Evolutionary conservation across 768 basidiomycete genomes (phyloP), one percentile per base, ranked within the genome.

Genomic region (Trametes gibbosa): DNA sequence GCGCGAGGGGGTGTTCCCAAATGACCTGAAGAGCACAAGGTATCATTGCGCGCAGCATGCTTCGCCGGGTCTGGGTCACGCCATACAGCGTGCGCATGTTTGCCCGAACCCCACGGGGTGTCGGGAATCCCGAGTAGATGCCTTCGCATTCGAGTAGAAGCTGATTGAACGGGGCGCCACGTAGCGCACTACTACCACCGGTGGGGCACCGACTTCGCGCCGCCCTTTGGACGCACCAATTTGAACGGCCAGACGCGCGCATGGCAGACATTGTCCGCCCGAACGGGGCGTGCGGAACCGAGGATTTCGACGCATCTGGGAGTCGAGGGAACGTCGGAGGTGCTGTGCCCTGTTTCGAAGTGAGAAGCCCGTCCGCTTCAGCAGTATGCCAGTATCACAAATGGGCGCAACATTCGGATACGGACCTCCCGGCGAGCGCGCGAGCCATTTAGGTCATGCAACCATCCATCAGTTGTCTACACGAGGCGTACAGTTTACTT

Each of bases 201-300:
- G 32, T 3, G 37, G 23, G 46, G 24, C 41, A 47, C 40, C 55
- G 49, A 25, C 55, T 56, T 56, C 55, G 27, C 35, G 47, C 46
- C 37, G 47, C 46, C 27, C 47, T 56, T 56, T 56, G 55, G 13
- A 42, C 39, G 21, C 49, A 49, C 55, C 47, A 42, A 41, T 41
- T 13, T 32, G 27, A 39, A 14, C 13, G 19, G 8, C 23, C 19
- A 42, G 55, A 32, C 47, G 55, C 55, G 39, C 40, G 23, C 47
- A 23, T 9, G 21, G n/a, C 27, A n/a, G 47, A 50, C 55, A 56
- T 56, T 49, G 55, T 56, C 25, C 55, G 34, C 40, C 21, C 23
- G 35, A 5, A 25, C 39, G 13, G 48, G 55, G 17, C 39, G 39
- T 39, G 37, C 55, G 55, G 55, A 4, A 32, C 55, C 55, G 55